Base-by-base conservation (phyloP, 179 eudicot genomes). In the Vitellaria paradoxa region DNA sequence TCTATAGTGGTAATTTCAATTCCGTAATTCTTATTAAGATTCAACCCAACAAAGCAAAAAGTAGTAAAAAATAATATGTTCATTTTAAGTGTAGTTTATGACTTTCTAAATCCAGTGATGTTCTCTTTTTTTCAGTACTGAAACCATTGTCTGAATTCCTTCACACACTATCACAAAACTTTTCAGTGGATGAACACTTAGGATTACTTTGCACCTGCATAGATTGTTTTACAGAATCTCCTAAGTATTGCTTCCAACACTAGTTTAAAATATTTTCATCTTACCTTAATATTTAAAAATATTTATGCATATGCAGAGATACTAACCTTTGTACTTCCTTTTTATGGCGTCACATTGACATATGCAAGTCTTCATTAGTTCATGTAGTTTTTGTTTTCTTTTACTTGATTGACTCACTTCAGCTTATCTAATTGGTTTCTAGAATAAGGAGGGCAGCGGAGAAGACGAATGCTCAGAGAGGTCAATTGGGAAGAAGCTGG, bases 401-500 rank as follows among this genome's bases (percentile, higher is more conserved):
- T 56, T 11, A 74, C 24, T 11, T 53, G 26, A 71, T 73, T 70
- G 37, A 9, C 23, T 73, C 37, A 46, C 72, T 7, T 65, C 40
- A n/a, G 15, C n/a, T 56, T 72, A 47, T 45, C n/a, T 46, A 68
- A 26, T 50, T 69, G 37, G 14, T 26, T 55, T 81, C 65, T 72
- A 84, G 87, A 67, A 23, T 56, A 45, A 82, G 83, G 82, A 88
- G 78, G 82, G 64, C 70, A 18, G 77, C 82, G 66, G 86, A 84
- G 24, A 84, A 84, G 75, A 67, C 66, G 55, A 59, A 37, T 68
- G 80, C 80, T 82, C 85, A 63, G 76, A 85, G 82, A 78, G 81
- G 70, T 68, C 87, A 84, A 20, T 24, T 70, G 59, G 90, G 87
- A 77, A 72, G 73, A 68, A 85, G 76, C 83, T 83, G 84, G 80